Evolutionary conservation across 352 stramenopile species (phyloP), one percentile per base, ranked within the genome.

Genomic region (Pythium insidiosum): DNA sequence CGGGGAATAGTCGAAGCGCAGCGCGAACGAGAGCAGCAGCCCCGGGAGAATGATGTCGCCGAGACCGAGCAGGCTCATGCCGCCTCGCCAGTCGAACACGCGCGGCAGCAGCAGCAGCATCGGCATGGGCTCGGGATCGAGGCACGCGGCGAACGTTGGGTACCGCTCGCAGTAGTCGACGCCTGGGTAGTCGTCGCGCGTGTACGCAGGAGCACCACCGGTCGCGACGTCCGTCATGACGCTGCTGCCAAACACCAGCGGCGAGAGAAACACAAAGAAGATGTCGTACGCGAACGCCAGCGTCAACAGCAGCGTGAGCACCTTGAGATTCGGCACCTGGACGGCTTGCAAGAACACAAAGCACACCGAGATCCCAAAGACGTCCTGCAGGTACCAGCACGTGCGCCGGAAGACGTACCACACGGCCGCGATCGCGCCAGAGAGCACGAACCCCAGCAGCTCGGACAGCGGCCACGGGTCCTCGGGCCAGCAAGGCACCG

Each of bases 11-110:
- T 98, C 95, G 48, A 93, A 97, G 7, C 91, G 80, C 15, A 91
- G 65, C 1, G 80, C 80, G 60, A 97, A 98, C 38, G 88, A 93
- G 11, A 98, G 63, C 25, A 98, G 61, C 50, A 98, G 69, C 2
- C 95, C 94, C 6, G 93, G 93, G 25, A 98, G 49, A 16, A 98
- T 96, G 50, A 98, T 97, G 70, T 98, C 95, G 7, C 95, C 95
- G 3, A 98, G 63, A 45, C 95, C 95, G 12, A 98, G 68, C 77
- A 98, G 91, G 25, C 70, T 94, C 15, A 81, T 73, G 9, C 95
- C 95, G 38, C 88, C 88, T 26, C 80, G 57, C 74, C 95, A 98
- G 68, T 97, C 86, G 24, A 82, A 57, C 22, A 98, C 55, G 9
- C 89, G 79, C 21, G 95, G 95, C 35, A 98, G 59, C 25, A 95